Base-by-base conservation (phyloP, 2,329 filamentous ascomycete species). In the Thelonectria olida region DNA sequence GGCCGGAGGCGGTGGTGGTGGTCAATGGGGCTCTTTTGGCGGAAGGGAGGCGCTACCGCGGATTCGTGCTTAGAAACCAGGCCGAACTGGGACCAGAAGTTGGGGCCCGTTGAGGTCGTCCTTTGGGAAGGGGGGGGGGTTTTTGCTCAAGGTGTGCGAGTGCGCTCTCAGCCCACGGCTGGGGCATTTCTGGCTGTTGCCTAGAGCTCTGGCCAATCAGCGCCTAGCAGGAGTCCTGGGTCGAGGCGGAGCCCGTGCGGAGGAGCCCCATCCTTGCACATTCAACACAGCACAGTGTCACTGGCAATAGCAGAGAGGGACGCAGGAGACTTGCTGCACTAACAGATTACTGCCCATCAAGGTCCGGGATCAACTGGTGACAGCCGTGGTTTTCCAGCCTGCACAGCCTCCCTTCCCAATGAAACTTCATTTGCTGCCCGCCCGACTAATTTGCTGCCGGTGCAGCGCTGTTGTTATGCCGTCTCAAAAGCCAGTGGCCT, bases 141-240 rank as follows among this genome's bases (percentile, higher is more conserved):
- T 12, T 31, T 31, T 31, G 7, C 28, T 7, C 28, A 31, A 31
- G n/a, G n/a, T n/a, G n/a, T n/a, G n/a, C n/a, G n/a, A n/a, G n/a
- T n/a, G n/a, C 10, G 52, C 58, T 57, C 70, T 71, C 69, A 73
- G 69, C 69, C 74, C 66, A 59, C 58, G 34, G 56, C 57, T 60
- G 61, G 61, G 41, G 47, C 61, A 67, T 57, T 45, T 65, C 54
- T 66, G 68, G 68, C 74, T 76, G 74, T 73, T 76, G 74, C 74
- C 74, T 76, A 63, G 70, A 73, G 48, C 47, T 22, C 22, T 31
- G 42, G 52, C 52, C 54, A 64, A 67, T 74, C 63, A 42, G 50
- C 51, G 64, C 9, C 38, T 70, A 71, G 68, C 38, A 53, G 48
- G 41, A 51, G 50, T 54, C 44, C 47, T 58, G 61, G 64, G 64